Evolutionary conservation across 2,329 filamentous ascomycete species (phyloP), one percentile per base, ranked within the genome.

Genomic region (Ampelomyces quisqualis): DNA sequence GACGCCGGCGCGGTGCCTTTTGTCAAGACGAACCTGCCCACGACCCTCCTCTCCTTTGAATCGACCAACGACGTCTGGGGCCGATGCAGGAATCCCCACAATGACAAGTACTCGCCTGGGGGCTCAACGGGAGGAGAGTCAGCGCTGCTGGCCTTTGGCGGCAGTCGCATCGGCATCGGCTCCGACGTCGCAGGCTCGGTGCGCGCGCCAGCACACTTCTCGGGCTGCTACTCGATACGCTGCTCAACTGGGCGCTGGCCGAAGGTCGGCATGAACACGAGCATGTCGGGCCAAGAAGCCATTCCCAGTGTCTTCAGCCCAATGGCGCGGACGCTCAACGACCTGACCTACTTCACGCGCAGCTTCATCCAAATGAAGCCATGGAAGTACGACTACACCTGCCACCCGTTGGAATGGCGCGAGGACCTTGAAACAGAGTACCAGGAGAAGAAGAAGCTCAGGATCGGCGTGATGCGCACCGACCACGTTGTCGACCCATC

Each of bases 231-330:
- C 68, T 85, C 86, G 13, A 72, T 96, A 17, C 82, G 87, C 23
- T 95, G 90, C 70, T 90, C 87, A 3, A 94, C 88, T 1, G 90
- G 91, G 2, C 79, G 90, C 34, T 96, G 90, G 89, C 88, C 89
- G 1, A 95, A 94, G 67, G 77, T 81, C 28, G 89, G 89, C 7
- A 83, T 89, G 64, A 80, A 80, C 47, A 95, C 90, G 0, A 90
- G 86, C 57, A 95, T 95, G 89, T 82, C 87, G 0, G 91, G 91
- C 0, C 90, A 96, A 64, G 91, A 96, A 63, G 90, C 90, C 1
- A 82, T 96, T 21, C 83, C 88, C 1, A 88, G 85, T 49, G 89
- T 95, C 14, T 95, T 90, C 70, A 91, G 87, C 43, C 90, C 90
- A 4, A 96, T 97, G 91, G 81, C 90, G 2, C 79, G 90, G 38